Base-by-base conservation (phyloP, 2,329 filamentous ascomycete species). In the Fusarium chaquense region DNA sequence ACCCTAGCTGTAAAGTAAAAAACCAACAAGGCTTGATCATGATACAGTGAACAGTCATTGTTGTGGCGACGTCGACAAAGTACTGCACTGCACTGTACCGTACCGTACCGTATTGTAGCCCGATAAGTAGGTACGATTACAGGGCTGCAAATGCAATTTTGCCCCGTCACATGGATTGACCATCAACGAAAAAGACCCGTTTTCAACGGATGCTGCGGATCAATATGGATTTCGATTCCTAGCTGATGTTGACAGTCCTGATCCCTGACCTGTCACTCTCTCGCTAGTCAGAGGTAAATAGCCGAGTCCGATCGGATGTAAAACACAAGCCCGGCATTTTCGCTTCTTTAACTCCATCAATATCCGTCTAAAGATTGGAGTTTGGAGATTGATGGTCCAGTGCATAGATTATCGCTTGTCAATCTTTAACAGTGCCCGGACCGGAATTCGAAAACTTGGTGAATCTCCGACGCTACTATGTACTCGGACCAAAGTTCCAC, bases 101-200 rank as follows among this genome's bases (percentile, higher is more conserved):
- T 30, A 9, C 12, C n/a, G 28, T 44, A n/a, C 16, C 15, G 9
- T 44, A 26, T 24, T 24, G 36, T 40, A 38, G n/a, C n/a, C n/a
- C n/a, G 38, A 24, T 20, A 30, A 10, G 28, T 30, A 30, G 10
- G 10, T 30, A 67, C 61, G 64, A 58, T 61, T 58, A 58, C 73
- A 73, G 58, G 72, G 72, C 73, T 56, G 53, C 15, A 56, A 41
- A 52, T 74, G 71, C 65, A 67, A 62, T 74, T 73, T 72, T 62
- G 58, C 38, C 60, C 72, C 52, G 61, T 76, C 74, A 76, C 67
- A 73, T 75, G 73, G 61, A 57, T 66, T 58, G 57, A 58, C 24
- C 30, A 52, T 56, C 50, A 45, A 76, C 75, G 75, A 76, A 74
- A 76, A 76, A 73, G 62, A 63, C 44, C 74, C 74, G 75, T 76